Base-by-base conservation (phyloP, 2,329 filamentous ascomycete species). In the Graphilbum ipis-grandicollis region DNA sequence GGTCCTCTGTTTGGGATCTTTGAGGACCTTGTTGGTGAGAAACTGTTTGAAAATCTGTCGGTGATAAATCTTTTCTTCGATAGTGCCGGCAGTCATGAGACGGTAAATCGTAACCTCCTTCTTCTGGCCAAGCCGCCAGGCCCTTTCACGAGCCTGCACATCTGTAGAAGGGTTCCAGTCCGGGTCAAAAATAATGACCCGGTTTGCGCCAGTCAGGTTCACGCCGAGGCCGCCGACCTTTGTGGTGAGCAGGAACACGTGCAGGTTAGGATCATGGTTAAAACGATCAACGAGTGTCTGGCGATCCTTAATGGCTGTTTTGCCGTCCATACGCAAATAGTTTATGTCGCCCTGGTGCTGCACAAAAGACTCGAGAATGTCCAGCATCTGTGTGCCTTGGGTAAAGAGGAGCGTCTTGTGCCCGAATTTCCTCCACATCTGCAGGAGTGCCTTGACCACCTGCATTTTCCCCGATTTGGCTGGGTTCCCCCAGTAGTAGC, bases 121-220 rank as follows among this genome's bases (percentile, higher is more conserved):
- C 55, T 92, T 94, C 58, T 98, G 90, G 1, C 90, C 90, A 2
- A 98, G 62, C 39, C 90, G 75, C 90, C 90, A 98, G 6, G 92
- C 90, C 49, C 90, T 73, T 56, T 98, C 90, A 34, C 90, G 77
- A 14, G 90, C 90, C 58, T 98, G 90, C 19, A 94, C 66, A 51
- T 98, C 90, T 0, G 88, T 96, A 0, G 88, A 94, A 2, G 88
- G 90, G 49, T 96, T 96, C 90, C 90, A 98, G 52, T 98, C 90
- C 0, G 90, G 92, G 50, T 98, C 92, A 51, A 90, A 98, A 38
- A 98, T 96, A 51, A 98, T 93, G 44, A 98, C 88, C 25, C 90
- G 75, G 52, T 93, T 83, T 5, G 90, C 90, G 8, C 90, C 90
- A 0, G 90, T 98, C 18, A 98, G 62, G 46, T 98, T 98, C 33